phyloP scores from a whole-genome alignment of 805 yeast species.

The Vanderwaltozyma verrucispora region DNA sequence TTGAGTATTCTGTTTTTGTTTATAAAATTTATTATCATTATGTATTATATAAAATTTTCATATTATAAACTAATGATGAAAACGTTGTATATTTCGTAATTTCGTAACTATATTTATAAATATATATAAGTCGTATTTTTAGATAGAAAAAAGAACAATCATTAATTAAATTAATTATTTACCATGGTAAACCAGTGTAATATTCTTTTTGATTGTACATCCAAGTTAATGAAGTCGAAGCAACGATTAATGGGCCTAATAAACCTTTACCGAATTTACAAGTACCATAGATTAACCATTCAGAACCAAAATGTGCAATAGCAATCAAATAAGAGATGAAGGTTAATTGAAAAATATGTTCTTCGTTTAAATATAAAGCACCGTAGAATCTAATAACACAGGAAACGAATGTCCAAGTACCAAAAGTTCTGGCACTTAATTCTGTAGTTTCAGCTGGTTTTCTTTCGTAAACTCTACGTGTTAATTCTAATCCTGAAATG shows the following conservation, averaged over 20 bases:
- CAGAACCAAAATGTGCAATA: conserved; percentile 68
- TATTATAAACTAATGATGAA: too few species aligned
- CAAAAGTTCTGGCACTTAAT: conserved; percentile 91
- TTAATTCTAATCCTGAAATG: conserved; percentile 58
- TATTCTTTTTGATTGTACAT: conserved; percentile 62
- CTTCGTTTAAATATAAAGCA: conserved; percentile 61
- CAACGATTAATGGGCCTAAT: conserved; percentile 78
- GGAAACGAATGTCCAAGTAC: conserved; percentile 92
- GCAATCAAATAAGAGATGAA: conserved; percentile 78
- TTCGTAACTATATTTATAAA: too few species aligned
- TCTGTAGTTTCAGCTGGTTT: conserved; percentile 50
- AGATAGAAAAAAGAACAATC: neutral
- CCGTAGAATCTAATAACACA: conserved; percentile 80
- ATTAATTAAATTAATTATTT: neutral
- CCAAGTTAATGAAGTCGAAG: conserved; percentile 68
- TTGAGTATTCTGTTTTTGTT: too few species aligned
- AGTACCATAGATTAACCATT: conserved; percentile 71
- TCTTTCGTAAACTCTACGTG: conserved; percentile 68
- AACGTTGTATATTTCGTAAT: too few species aligned
- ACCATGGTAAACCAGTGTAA: conserved; percentile 35
- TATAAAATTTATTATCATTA: too few species aligned
- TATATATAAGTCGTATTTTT: too few species aligned
- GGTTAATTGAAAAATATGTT: conserved; percentile 66
- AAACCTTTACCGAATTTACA: conserved; percentile 82
- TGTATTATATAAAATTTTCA: too few species aligned